Percentiles rank a stretch among this genome's conserved stretches.
Evolutionary conservation across 2,329 filamentous ascomycete species (phyloP).

Genomic region (Neospermospora avenae): DNA sequence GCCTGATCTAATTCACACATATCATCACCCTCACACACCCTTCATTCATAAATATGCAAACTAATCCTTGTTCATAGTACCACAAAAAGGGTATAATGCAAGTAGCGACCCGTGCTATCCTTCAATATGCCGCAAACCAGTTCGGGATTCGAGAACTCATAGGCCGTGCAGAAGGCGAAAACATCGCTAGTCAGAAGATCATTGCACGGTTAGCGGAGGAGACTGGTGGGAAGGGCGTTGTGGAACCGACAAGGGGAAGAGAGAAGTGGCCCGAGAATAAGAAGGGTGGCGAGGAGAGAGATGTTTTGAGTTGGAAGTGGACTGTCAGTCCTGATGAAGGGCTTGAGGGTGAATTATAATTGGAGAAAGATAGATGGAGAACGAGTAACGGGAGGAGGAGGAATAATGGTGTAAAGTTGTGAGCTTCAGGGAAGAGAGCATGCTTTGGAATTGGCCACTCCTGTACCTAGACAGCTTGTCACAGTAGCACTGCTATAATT

Average conservation of each 20-base stretch:
- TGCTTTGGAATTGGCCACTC: no score
- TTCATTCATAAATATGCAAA: not conserved
- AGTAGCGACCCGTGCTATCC: not conserved
- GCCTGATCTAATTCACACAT: not conserved
- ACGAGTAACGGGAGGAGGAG: not conserved
- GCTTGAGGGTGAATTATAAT: not conserved
- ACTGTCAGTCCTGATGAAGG: not conserved
- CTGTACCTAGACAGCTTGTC: no score
- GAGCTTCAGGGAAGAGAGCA: not conserved
- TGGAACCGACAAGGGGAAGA: not conserved
- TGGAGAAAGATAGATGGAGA: not conserved
- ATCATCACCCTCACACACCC: no score
- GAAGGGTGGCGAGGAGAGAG: not conserved
- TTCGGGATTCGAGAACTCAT: not conserved
- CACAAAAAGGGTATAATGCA: slow-evolving; percentile 1
- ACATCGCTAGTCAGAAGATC: slow-evolving; percentile 2
- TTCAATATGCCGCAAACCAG: not conserved
- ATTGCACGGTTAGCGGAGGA: not conserved
- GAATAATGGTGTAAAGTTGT: not conserved
- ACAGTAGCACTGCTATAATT: no score
- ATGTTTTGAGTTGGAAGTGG: not conserved
- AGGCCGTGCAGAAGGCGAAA: not conserved
- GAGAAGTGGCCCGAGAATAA: slow-evolving; percentile 3
- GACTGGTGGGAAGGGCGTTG: not conserved
- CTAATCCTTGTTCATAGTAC: not conserved